Evolutionary conservation across 2,329 filamentous ascomycete genomes (phyloP).

Genomic region (Fusarium austroafricanum): DNA sequence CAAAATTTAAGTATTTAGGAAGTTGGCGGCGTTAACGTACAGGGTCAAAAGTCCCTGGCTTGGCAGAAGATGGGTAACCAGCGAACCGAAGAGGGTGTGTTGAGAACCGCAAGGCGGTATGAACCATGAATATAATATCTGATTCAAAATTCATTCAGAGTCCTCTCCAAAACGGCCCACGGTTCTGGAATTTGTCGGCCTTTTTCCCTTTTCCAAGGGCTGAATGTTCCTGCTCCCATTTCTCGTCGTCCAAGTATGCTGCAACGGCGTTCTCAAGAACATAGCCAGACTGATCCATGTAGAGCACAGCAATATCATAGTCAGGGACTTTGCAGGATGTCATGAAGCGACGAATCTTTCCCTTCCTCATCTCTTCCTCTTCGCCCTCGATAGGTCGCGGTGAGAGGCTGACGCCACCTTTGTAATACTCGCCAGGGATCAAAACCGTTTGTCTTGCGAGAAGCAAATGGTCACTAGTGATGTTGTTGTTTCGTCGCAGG

Average conservation of each 20-base stretch:
- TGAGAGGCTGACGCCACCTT: conserved; percentile 73
- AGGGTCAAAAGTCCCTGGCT: conserved; percentile 43
- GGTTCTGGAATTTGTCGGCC: conserved; percentile 48
- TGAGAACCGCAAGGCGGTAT: conserved; percentile 41
- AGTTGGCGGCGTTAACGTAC: conserved; percentile 48
- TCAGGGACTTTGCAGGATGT: conserved; percentile 80
- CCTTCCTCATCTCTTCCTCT: conserved; percentile 77
- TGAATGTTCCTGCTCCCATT: conserved; percentile 79
- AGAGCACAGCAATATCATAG: conserved; percentile 80
- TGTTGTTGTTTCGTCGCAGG: conserved; percentile 74
- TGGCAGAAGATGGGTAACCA: conserved; percentile 44
- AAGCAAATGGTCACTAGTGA: conserved; percentile 78
- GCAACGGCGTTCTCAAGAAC: conserved; percentile 73
- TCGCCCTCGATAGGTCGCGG: conserved; percentile 79
- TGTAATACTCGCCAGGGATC: conserved; percentile 78
- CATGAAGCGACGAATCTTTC: conserved; percentile 81
- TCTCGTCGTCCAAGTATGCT: conserved; percentile 76
- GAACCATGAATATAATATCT: conserved; percentile 48
- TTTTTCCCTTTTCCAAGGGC: conserved; percentile 39
- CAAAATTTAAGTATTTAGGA: conserved; percentile 43
- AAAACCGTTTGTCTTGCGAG: conserved; percentile 75
- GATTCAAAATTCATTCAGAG: conserved; percentile 39
- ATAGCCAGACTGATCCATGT: conserved; percentile 77
- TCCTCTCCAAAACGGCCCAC: conserved; percentile 50
- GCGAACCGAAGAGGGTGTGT: conserved; percentile 39